Conservation (phyloP, 345 rosid species). For the Eucalyptus camaldulensis region DNA sequence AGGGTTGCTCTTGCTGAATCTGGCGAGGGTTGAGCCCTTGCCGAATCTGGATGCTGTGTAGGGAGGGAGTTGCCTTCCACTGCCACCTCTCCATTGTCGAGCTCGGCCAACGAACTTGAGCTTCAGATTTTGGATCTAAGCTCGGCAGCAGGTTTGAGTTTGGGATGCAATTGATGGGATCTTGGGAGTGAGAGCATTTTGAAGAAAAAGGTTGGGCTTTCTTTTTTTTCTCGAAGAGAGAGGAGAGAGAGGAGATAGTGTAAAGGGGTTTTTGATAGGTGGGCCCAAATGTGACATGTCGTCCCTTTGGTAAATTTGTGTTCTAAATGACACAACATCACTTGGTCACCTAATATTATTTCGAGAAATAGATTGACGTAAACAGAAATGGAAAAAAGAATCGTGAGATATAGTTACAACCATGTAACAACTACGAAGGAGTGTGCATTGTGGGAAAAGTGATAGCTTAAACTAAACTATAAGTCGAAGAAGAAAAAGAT, state of each 20-base stretch:
- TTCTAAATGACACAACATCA: too few species aligned
- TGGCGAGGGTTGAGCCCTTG: too few species aligned
- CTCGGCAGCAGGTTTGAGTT: accelerated
- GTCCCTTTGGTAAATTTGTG: too few species aligned
- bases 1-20: accelerated
- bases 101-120: accelerated
- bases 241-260: too few species aligned
- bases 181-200: too few species aligned
- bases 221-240: too few species aligned
- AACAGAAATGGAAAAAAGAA: background rate
- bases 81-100: too few species aligned
- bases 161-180: accelerated
- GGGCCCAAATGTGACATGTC: too few species aligned
- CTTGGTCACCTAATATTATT: too few species aligned
- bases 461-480: background rate
- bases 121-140: too few species aligned
- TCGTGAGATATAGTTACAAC: background rate
- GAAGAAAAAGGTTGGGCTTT: too few species aligned
- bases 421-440: background rate
- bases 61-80: accelerated
- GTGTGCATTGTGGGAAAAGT: background rate
- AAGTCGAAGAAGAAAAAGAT: background rate
- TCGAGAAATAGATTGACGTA: background rate
- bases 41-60: accelerated
- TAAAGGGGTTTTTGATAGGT: too few species aligned